Base-by-base conservation (phyloP, 345 rosid genomes). In the Acer yangbiense region DNA sequence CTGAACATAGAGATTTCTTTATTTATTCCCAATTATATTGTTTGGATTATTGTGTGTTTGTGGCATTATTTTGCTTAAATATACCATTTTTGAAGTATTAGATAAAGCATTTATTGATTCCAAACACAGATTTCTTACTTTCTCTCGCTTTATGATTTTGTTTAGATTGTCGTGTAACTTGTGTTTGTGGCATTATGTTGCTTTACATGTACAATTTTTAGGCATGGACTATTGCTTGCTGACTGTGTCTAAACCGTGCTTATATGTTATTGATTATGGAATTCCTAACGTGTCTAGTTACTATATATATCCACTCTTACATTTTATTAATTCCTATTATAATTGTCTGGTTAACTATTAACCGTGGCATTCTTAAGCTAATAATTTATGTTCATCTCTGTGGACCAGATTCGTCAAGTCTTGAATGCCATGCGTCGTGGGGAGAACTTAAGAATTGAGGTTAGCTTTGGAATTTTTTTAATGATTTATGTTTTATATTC, bases 341-440 rank as follows among this genome's bases (percentile, higher is more conserved):
- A 61, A 17, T 27, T 41, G 46, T 67, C 46, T 29, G 20, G 46
- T 39, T 76, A 72, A 25, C 58, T 50, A 10, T 32, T 60, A 25
- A 77, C 46, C 25, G 4, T 41, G 2, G 17, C 25, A 55, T 78
- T 39, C 11, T 18, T 5, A 71, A 73, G 41, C 55, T 76, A 69
- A 83, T 20, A 27, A 52, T 46, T 75, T 21, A n/a, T 78, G 50
- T 78, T 84, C 41, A 75, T 84, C 65, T 82, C 77, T 68, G 61
- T 87, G 79, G 80, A 11, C 48, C 92, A 92, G 98, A 86, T 94
- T 78, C 97, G 93, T 74, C 97, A 90, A 80, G 97, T 88, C 81
- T 79, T 93, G 90, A 86, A 77, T 74, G 93, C 93, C 80, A 85
- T 93, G 89, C 92, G 92, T 75, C 86, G 97, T 82, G 95, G 94